Percentiles rank a stretch among this genome's conserved stretches.
These are phyloP conservation scores for Talaromyces sp. DNA, from an alignment of 2,329 filamentous ascomycete species.

Conservation along the genomic window DNA sequence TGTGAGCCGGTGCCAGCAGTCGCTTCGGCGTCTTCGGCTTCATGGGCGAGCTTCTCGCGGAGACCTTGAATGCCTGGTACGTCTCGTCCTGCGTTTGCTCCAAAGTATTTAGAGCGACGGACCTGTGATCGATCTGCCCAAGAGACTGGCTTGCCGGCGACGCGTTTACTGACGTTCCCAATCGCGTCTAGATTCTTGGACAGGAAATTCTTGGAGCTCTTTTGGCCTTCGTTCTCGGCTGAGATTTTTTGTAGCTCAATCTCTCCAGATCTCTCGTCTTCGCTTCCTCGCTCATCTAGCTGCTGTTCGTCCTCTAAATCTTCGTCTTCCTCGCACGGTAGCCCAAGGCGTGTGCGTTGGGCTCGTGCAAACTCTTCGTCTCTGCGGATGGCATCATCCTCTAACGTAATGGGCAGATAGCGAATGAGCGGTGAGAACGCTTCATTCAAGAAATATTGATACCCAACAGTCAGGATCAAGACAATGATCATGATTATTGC, in stretches of 20 bases:
- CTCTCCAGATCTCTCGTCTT: conserved; percentile 21
- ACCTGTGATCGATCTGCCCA: conserved; percentile 42
- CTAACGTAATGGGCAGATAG: conserved; percentile 89
- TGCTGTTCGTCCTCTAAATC: conserved; percentile 29
- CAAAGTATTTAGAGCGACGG: conserved; percentile 37
- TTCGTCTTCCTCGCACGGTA: conserved; percentile 51
- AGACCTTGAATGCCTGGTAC: conserved; percentile 28
- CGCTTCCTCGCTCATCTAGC: not conserved
- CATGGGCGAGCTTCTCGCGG: conserved; percentile 38
- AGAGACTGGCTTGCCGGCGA: conserved; percentile 22
- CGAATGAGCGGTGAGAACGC: conserved; percentile 81
- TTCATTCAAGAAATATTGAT: conserved; percentile 73
- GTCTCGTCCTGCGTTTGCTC: conserved; percentile 26
- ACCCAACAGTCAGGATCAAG: conserved; percentile 65
- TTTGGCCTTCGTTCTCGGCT: conserved; percentile 13
- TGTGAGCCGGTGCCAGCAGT: conserved; percentile 55
- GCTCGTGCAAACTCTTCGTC: conserved; percentile 82
- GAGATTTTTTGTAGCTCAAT: conserved; percentile 42
- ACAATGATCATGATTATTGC: conserved; percentile 80
- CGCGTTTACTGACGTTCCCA: conserved; percentile 15
- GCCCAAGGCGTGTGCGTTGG: conserved; percentile 65
- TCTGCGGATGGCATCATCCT: conserved; percentile 88
- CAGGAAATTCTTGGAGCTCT: not conserved
- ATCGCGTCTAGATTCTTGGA: conserved; percentile 10
- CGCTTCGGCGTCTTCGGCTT: conserved; percentile 61